Base-by-base conservation (phyloP, 208 protist species). In the Jaenimonas drosophilae region DNA sequence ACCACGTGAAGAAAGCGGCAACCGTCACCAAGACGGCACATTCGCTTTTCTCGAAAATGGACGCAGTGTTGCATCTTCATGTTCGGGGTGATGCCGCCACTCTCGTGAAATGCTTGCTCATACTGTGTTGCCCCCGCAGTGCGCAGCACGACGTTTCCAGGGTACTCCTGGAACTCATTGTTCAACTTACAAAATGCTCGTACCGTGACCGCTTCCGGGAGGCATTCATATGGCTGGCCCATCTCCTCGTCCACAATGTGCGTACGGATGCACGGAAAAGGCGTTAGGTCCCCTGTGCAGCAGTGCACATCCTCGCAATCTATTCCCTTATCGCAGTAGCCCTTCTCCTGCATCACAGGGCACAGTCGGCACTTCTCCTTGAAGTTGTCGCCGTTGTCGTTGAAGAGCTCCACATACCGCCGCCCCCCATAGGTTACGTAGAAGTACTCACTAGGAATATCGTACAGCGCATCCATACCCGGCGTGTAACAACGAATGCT, bases 41-140 rank as follows among this genome's bases (percentile, higher is more conserved):
- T 37, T 52, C 69, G 59, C 58, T 89, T 85, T 4, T 66, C 72
- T 17, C 72, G 72, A 47, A 89, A 89, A 58, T 89, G 80, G 3
- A 73, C 75, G 41, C 80, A 89, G 56, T 89, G 80, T 55, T 89
- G 80, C 75, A 89, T 85, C 52, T 78, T 85, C 30, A 74, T 67
- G 23, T 54, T 48, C 5, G 72, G 69, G 33, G n/a, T n/a, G n/a
- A 68, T 50, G 4, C 29, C 53, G 23, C 66, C 61, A 11, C 51
- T 53, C 24, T 54, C 52, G 11, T 48, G 46, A 47, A 61, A 80
- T 4, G 64, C 73, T 16, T 70, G 61, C 63, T 82, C 60, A 47
- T 87, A 90, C 52, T 86, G 76, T 21, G 49, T 60, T 0, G 76
- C 65, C 0, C 81, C 81, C 4, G 60, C 72, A 2, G 81, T 90